Evolutionary conservation across 768 basidiomycete genomes (phyloP).

Genomic region (Mrakia frigida): DNA sequence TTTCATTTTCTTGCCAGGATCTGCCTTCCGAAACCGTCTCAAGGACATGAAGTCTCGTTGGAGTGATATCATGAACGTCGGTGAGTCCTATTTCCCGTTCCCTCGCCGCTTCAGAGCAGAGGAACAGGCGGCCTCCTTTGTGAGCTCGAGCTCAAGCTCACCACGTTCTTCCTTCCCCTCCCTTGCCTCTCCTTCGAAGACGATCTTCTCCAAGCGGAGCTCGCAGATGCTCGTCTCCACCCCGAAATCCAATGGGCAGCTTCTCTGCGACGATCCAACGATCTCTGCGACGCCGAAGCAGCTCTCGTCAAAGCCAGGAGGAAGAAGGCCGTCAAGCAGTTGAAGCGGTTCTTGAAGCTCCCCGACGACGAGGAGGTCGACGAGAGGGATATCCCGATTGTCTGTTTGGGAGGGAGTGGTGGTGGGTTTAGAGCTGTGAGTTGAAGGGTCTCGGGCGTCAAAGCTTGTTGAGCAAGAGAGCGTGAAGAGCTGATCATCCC

Average conservation of each 20-base stretch:
- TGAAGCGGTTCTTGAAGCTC: conserved; percentile 22
- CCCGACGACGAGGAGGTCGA: conserved; percentile 32
- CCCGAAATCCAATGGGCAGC: conserved; percentile 31
- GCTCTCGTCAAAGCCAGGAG: conserved; percentile 23
- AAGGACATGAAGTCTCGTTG: conserved; percentile 29
- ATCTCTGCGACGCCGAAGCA: conserved; percentile 29
- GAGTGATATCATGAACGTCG: conserved; percentile 29
- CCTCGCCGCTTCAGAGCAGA: no score
- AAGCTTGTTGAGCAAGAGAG: no score
- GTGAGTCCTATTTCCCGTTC: neutral
- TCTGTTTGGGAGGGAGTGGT: conserved; percentile 32
- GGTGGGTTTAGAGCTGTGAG: conserved; percentile 33
- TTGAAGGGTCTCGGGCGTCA: neutral
- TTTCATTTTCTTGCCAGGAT: conserved; percentile 7
- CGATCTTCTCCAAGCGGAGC: conserved; percentile 26
- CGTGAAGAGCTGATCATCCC: neutral
- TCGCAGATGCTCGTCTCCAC: conserved; percentile 25
- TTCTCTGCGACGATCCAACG: conserved; percentile 17
- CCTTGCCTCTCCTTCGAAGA: neutral
- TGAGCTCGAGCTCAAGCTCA: neutral
- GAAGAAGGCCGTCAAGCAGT: conserved; percentile 26
- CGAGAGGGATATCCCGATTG: conserved; percentile 32
- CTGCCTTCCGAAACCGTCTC: conserved; percentile 13
- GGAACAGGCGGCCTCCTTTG: neutral
- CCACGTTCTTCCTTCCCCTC: neutral